Base-by-base conservation (phyloP, 2,329 filamentous ascomycete genomes). In the Cercospora sp. region DNA sequence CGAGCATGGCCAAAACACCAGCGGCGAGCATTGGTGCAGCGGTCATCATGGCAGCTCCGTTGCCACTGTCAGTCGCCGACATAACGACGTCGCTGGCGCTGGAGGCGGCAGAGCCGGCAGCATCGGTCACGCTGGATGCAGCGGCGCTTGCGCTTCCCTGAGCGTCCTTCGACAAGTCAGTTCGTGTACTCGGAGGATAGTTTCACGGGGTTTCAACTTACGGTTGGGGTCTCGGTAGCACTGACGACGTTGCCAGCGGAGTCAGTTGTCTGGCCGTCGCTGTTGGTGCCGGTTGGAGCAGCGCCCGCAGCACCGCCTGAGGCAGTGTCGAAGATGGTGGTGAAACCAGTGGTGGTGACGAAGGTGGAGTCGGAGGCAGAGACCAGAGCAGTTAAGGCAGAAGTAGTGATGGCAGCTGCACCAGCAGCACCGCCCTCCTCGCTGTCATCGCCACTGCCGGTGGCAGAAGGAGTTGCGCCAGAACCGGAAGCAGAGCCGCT, bases 1-100 rank as follows among this genome's bases (percentile, higher is more conserved):
- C 75, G 64, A 81, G 84, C 3, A 84, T 85, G 16, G 83, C 84
- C 3, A 80, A 64, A 42, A 74, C 76, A 63, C 73, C 77, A 67
- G 75, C 77, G 64, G 78, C 68, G 66, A 80, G 67, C 55, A 61
- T 67, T 53, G 78, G 77, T 8, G 73, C 77, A 36, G 77, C 77
- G 18, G 77, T 80, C 68, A 74, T 67, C 31, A 79, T 69, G 33
- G 77, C 72, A 31, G 72, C 75, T 39, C 63, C 69, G 58, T 67
- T 71, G 45, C 60, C 66, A 16, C 69, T 67, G 57, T 70, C 64
- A 16, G 70, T 69, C 39, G 70, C 67, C 8, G 67, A 69, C 30
- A 23, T 59, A 55, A 60, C 65, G 7, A 63, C 66, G 59, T 60
- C 64, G 59, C 59, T 66, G 42, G 67, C 66, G 20, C 65, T 66